phyloP scores from a whole-genome alignment of 331 rosid species.

The Prunus yedoensis region DNA sequence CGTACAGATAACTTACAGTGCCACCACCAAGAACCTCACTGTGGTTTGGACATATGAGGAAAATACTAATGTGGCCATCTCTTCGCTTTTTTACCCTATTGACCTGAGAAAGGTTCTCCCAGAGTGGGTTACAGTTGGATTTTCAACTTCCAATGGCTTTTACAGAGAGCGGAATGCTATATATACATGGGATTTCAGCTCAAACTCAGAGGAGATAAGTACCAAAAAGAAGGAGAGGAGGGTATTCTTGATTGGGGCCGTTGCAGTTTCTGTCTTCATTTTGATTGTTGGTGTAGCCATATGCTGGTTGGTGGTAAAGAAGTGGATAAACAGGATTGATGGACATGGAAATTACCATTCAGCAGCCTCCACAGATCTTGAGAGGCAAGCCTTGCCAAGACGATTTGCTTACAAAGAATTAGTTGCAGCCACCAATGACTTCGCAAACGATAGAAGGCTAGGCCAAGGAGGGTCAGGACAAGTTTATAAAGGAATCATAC shows the following conservation, averaged over 20 bases:
- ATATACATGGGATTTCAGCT: too few species aligned
- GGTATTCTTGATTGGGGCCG: too few species aligned
- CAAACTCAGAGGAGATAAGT: too few species aligned
- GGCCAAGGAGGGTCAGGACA: conserved; percentile 5
- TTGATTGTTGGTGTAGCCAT: too few species aligned
- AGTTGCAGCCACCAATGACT: not conserved
- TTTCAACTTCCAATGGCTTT: too few species aligned
- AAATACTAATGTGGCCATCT: not conserved
- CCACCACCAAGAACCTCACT: conserved; percentile 21
- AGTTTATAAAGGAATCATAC: not conserved
- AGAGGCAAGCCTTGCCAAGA: not conserved
- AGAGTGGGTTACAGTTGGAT: too few species aligned
- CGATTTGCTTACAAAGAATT: not conserved
- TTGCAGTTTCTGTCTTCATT: too few species aligned
- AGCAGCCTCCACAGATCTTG: not conserved
- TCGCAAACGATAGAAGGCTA: not conserved
- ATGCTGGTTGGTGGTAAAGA: too few species aligned
- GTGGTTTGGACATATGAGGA: conserved; percentile 18
- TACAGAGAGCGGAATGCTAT: too few species aligned
- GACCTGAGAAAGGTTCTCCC: conserved; percentile 11
- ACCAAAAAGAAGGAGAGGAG: too few species aligned
- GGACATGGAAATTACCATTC: too few species aligned
- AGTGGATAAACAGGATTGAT: too few species aligned
- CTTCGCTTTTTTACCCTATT: conserved; percentile 19
- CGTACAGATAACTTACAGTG: conserved; percentile 18